Evolutionary conservation across 108 stramenopile species (phyloP).

Genomic region (Nitzschia sp.): DNA sequence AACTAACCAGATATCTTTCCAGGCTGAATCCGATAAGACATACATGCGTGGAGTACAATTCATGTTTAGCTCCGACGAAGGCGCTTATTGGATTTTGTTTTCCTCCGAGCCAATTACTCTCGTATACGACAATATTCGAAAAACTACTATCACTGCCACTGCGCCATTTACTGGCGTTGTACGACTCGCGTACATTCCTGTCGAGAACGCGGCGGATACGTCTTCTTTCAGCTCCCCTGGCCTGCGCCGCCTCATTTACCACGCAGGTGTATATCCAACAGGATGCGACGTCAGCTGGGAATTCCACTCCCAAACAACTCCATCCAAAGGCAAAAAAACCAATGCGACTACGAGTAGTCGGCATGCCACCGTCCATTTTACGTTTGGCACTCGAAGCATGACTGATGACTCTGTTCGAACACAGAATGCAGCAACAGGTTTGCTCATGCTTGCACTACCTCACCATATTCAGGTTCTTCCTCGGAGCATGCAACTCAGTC

Average conservation of each 20-base stretch:
- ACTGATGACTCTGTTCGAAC: slow-evolving; percentile 39
- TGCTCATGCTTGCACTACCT: slow-evolving; percentile 86
- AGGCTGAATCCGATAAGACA: neutral
- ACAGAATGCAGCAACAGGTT: slow-evolving; percentile 23
- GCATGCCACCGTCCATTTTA: slow-evolving; percentile 64
- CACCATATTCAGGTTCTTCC: slow-evolving; percentile 75
- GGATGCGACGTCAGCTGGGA: slow-evolving; percentile 65
- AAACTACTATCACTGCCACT: slow-evolving; percentile 45
- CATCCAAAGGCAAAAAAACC: slow-evolving; percentile 7
- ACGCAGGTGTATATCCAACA: slow-evolving; percentile 76
- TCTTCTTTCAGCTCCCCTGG: slow-evolving; percentile 51
- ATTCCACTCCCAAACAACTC: slow-evolving; percentile 41
- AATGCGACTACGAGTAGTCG: neutral
- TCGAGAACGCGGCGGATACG: slow-evolving; percentile 9
- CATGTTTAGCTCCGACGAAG: slow-evolving; percentile 65
- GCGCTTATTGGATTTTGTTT: slow-evolving; percentile 76
- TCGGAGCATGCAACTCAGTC: slow-evolving; percentile 34
- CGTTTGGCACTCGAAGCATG: slow-evolving; percentile 51
- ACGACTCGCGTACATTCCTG: slow-evolving; percentile 76
- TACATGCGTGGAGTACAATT: slow-evolving; percentile 81
- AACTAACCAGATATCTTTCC: neutral
- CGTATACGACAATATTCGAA: slow-evolving; percentile 44
- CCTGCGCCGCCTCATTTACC: slow-evolving; percentile 76
- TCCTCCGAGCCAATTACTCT: slow-evolving; percentile 75
- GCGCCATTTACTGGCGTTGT: slow-evolving; percentile 60